Conservation (phyloP, 495 filamentous ascomycete species). For the Chaetomium cochliodes region DNA sequence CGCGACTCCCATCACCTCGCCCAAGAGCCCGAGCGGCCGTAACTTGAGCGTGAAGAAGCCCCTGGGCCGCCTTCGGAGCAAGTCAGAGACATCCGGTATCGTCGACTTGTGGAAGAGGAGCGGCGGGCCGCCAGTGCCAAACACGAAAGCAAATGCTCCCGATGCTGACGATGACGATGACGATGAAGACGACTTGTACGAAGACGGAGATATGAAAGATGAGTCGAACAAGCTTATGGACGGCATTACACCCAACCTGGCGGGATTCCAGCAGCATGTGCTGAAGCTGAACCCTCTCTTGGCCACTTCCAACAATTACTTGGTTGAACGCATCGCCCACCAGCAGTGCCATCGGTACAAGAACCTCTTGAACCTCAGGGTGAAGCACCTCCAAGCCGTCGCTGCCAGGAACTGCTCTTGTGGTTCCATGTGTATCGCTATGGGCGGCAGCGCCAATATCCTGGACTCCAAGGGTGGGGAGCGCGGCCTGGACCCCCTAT, state of each 20-base stretch:
- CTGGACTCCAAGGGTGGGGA: conserved; percentile 44
- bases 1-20: conserved; percentile 50
- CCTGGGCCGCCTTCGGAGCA: conserved; percentile 65
- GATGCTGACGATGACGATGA: conserved; percentile 38
- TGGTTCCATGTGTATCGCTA: conserved; percentile 59
- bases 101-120: conserved; percentile 52
- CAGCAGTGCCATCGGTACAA: conserved; percentile 81
- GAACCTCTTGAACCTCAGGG: conserved; percentile 66
- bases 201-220: conserved; percentile 50
- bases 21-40: conserved; percentile 45
- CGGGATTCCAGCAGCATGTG: conserved; percentile 77
- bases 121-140: conserved; percentile 60
- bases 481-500: conserved; percentile 41
- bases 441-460: conserved; percentile 56
- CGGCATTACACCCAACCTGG: conserved; percentile 66
- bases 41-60: conserved; percentile 51
- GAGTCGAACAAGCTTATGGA: conserved; percentile 48
- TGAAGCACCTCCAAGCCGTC: conserved; percentile 65
- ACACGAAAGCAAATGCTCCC: conserved; percentile 32
- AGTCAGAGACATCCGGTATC: conserved; percentile 61
- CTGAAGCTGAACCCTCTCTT: conserved; percentile 64
- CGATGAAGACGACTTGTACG: conserved; percentile 53
- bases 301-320: conserved; percentile 48
- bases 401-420: conserved; percentile 56
- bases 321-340: conserved; percentile 79